These are phyloP conservation scores for Pseudozyma tsukubaensis DNA, from an alignment of 1,284 basidiomycete genomes.

Conservation along the genomic window DNA sequence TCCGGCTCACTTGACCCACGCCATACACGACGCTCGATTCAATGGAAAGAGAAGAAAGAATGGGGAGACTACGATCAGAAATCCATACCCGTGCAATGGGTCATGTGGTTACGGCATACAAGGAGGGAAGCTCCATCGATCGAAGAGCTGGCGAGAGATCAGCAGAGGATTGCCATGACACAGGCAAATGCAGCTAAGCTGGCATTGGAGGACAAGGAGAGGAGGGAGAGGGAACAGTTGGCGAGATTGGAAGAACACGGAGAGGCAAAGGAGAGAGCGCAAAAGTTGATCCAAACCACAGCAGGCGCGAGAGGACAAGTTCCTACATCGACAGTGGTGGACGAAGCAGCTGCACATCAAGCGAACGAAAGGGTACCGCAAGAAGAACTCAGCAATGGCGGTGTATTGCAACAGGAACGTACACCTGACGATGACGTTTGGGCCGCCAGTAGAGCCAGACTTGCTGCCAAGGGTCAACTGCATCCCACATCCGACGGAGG, in stretches of 20 bases:
- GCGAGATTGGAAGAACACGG: constrained; percentile 18
- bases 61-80: constrained; percentile 60
- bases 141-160: constrained; percentile 42
- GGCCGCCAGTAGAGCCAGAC: constrained; percentile 42
- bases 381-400: background rate
- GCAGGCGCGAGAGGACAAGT: background rate
- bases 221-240: constrained; percentile 13
- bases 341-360: constrained; percentile 10
- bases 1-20: constrained; percentile 56
- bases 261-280: constrained; percentile 20
- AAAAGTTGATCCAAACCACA: constrained; percentile 11
- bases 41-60: constrained; percentile 48
- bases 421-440: constrained; percentile 38
- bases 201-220: constrained; percentile 24
- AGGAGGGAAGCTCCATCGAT: constrained; percentile 52
- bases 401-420: constrained; percentile 17
- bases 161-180: constrained; percentile 20
- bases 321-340: constrained; percentile 23
- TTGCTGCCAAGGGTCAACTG: constrained; percentile 35
- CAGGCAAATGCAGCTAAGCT: constrained; percentile 39
- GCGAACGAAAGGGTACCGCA: background rate
- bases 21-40: constrained; percentile 52
- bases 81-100: constrained; percentile 64
- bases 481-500: background rate
- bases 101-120: constrained; percentile 66